Conservation (phyloP, 805 yeast species). For the Hanseniaspora jakobsenii region DNA sequence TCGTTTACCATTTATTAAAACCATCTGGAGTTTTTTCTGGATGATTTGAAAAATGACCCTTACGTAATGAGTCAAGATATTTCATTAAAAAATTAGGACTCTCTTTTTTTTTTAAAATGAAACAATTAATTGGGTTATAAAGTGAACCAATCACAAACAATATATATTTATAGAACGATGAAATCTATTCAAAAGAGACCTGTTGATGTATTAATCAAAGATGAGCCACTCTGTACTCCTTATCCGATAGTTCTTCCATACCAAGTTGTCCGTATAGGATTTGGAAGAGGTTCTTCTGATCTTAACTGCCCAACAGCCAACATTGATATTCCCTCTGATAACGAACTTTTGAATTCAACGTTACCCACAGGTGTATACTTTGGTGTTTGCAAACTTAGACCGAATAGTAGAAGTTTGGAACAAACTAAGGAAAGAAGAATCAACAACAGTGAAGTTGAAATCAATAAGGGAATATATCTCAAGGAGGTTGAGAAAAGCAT, state of each 20-base stretch:
- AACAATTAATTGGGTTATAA: too few relatives aligned
- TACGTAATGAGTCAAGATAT: too few relatives aligned
- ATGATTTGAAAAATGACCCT: too few relatives aligned
- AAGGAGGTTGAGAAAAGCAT: conserved; percentile 30
- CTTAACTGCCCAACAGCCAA: conserved; percentile 95
- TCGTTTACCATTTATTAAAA: too few relatives aligned
- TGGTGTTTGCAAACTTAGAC: conserved; percentile 49
- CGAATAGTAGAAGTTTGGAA: conserved; percentile 21
- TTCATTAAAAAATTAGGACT: too few relatives aligned
- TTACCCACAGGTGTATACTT: conserved; percentile 76
- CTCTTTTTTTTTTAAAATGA: not conserved
- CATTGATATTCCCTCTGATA: conserved; percentile 47
- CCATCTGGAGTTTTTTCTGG: too few relatives aligned
- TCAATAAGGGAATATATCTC: conserved; percentile 51
- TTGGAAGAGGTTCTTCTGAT: conserved; percentile 90
- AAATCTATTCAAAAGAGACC: conserved; percentile 17
- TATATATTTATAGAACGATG: not conserved
- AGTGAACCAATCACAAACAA: not conserved
- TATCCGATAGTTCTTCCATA: conserved; percentile 38
- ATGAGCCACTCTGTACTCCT: conserved; percentile 33
- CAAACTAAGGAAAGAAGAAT: conserved; percentile 16
- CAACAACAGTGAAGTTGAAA: conserved; percentile 30
- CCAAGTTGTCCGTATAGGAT: conserved; percentile 59
- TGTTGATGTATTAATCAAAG: conserved; percentile 25
- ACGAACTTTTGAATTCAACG: conserved; percentile 27